Evolutionary conservation across 345 rosid genomes (phyloP).

Genomic region (Carallia pectinifolia): DNA sequence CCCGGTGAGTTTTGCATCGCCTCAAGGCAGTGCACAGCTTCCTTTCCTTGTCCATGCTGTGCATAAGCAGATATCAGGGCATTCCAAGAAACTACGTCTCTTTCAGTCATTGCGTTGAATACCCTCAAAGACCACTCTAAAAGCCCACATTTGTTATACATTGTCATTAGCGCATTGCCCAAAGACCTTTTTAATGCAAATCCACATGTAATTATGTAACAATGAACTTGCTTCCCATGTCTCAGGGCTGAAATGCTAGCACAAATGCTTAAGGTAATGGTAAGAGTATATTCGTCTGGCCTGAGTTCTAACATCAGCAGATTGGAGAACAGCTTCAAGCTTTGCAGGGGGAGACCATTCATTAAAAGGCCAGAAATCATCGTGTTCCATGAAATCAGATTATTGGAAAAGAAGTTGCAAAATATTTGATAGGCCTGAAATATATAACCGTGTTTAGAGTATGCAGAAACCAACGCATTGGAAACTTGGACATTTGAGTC

Average conservation of each 20-base stretch:
- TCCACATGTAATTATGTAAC: slow-evolving; percentile 43
- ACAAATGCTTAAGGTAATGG: slow-evolving; percentile 49
- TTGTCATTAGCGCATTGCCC: slow-evolving; percentile 59
- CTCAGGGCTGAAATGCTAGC: slow-evolving; percentile 43
- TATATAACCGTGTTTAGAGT: slow-evolving; percentile 54
- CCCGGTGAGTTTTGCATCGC: slow-evolving; percentile 41
- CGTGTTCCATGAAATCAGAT: slow-evolving; percentile 71
- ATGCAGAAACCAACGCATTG: slow-evolving; percentile 64
- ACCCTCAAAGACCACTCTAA: slow-evolving; percentile 47
- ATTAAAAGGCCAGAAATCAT: slow-evolving; percentile 55
- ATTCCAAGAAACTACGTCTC: slow-evolving; percentile 69
- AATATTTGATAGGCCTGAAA: slow-evolving; percentile 48
- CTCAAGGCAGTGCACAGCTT: slow-evolving; percentile 44
- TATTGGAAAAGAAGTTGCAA: slow-evolving; percentile 30
- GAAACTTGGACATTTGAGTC: slow-evolving; percentile 53
- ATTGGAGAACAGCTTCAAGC: slow-evolving; percentile 42
- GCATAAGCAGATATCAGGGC: slow-evolving; percentile 65
- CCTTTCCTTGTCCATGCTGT: slow-evolving; percentile 69
- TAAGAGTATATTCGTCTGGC: slow-evolving; percentile 61
- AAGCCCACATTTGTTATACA: slow-evolving; percentile 71
- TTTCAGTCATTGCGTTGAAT: slow-evolving; percentile 46
- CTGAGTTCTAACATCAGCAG: slow-evolving; percentile 42
- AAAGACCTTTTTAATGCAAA: slow-evolving; percentile 38
- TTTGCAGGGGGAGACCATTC: slow-evolving; percentile 46
- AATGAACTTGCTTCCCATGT: slow-evolving; percentile 60